A percentile compares a stretch with the other conserved stretches of the same genome.
Conservation (phyloP, 2,329 filamentous ascomycete species). For the Fusarium mangiferae region DNA sequence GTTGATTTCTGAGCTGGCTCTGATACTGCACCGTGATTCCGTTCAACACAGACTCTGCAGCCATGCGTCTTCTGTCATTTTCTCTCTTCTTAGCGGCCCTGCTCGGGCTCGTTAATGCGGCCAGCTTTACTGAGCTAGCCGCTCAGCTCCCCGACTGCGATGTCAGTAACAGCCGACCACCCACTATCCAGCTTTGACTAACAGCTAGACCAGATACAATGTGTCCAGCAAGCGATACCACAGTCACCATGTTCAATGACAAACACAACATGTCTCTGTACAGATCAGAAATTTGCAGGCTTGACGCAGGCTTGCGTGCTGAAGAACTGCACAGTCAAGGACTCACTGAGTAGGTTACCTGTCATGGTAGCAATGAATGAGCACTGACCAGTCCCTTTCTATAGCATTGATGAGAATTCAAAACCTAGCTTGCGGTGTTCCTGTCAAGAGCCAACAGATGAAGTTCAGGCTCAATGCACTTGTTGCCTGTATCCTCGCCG, state of each 20-base stretch:
- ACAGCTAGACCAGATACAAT: slow-evolving; percentile 19
- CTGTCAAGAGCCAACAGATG: slow-evolving; percentile 23
- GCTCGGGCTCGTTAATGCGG: slow-evolving; percentile 15
- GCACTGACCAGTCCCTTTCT: neutral
- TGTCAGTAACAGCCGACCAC: neutral
- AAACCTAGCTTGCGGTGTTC: slow-evolving; percentile 22
- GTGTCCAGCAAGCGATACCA: slow-evolving; percentile 18
- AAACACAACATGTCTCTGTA: slow-evolving; percentile 32
- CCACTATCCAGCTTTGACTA: neutral
- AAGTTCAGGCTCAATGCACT: slow-evolving; percentile 26
- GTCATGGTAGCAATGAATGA: accelerated
- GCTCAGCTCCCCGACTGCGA: slow-evolving; percentile 20
- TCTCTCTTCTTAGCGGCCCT: slow-evolving; percentile 5
- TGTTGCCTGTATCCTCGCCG: slow-evolving; percentile 24
- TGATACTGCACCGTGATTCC: neutral
- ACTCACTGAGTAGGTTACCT: slow-evolving; percentile 21
- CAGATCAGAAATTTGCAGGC: slow-evolving; percentile 23
- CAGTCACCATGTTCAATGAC: slow-evolving; percentile 22
- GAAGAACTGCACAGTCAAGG: slow-evolving; percentile 27
- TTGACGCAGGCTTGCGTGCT: slow-evolving; percentile 25
- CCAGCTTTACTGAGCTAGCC: slow-evolving; percentile 24
- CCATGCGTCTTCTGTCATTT: slow-evolving; percentile 24
- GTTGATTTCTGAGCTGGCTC: neutral
- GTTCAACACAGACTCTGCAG: neutral
- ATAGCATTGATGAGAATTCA: slow-evolving; percentile 22